phyloP scores from a whole-genome alignment of 768 basidiomycete genomes.

The Hydnomerulius pinastri region DNA sequence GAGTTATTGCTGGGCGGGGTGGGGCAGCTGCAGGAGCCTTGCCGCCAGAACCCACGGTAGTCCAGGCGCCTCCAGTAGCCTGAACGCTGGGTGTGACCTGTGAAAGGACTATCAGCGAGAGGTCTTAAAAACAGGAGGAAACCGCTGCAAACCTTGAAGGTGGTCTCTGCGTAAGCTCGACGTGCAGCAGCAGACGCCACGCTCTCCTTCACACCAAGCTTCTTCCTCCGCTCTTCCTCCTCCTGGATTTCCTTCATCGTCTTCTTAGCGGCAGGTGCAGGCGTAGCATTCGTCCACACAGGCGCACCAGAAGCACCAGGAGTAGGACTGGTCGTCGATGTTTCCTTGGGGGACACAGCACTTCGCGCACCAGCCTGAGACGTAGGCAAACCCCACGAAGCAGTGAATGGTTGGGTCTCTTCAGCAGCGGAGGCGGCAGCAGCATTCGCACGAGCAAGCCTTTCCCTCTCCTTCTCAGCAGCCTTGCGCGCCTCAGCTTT shows the following conservation, averaged over 20 bases:
- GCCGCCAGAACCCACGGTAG: constrained; percentile 81
- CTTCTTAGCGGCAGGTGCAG: constrained; percentile 67
- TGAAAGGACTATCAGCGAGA: constrained; percentile 10
- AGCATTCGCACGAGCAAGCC: constrained; percentile 47
- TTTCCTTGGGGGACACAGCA: constrained; percentile 44
- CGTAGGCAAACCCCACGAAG: constrained; percentile 85
- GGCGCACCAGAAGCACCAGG: constrained; percentile 39
- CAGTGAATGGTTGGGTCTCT: constrained; percentile 60
- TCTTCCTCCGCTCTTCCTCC: constrained; percentile 90
- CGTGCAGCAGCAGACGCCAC: constrained; percentile 56
- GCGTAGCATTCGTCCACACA: constrained; percentile 75
- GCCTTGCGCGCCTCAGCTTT: constrained; percentile 76
- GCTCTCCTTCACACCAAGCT: constrained; percentile 59
- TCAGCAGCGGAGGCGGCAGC: constrained; percentile 46
- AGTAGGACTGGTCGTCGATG: constrained; percentile 19
- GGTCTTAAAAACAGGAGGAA: constrained; percentile 7
- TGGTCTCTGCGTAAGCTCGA: constrained; percentile 78
- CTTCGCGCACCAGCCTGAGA: constrained; percentile 71
- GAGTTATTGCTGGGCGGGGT: constrained; percentile 37
- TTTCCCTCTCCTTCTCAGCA: constrained; percentile 72
- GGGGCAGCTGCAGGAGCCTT: constrained; percentile 45
- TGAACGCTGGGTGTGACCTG: constrained; percentile 34
- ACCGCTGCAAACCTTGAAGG: constrained; percentile 58
- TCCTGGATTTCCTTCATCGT: constrained; percentile 99
- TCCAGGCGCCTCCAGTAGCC: constrained; percentile 68